Base-by-base conservation (phyloP, 352 stramenopile species). In the Globisporangium recalcitrans region DNA sequence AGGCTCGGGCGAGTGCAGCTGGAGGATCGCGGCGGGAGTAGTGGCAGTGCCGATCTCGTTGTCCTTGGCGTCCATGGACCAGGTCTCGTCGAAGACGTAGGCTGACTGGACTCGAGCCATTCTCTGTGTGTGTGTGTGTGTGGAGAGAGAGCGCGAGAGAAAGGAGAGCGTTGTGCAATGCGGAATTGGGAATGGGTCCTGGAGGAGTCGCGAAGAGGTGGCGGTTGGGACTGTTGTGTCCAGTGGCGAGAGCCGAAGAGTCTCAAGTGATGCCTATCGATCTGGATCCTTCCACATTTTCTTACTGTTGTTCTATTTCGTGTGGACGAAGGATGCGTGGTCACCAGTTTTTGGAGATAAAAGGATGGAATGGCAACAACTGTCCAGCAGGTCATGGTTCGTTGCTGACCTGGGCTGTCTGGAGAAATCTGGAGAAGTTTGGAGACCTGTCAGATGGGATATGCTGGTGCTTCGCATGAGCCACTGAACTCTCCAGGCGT, bases 1-100 rank as follows among this genome's bases (percentile, higher is more conserved):
- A 31, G 48, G 47, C 22, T 26, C 47, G 3, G 58, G 58, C 19
- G 58, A 63, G 16, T 63, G 54, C 34, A 34, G 10, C n/a, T 59
- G 46, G 46, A 63, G 57, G n/a, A 63, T 27, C 1, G 57, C 57
- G 0, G 57, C 24, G 24, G 29, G 7, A 9, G n/a, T 48, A 16
- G 5, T 48, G 19, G 5, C 19, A 19, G 3, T n/a, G 52, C 32
- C 52, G 22, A 52, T 46, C 9, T 52, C 21, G 13, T 13, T 53
- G 1, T 9, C 19, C 22, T 52, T 51, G 14, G 54, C 9, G 54
- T 29, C 38, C 54, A 7, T 47, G 36, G 24, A 34, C 47, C 14
- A 53, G 22, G 21, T 13, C 24, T 53, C 49, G 27, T 38, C 27
- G 19, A 38, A 56, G 26, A n/a, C 8, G 29, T 16, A 8, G 1